Percentiles rank a stretch among this genome's conserved stretches.
phyloP scores from a whole-genome alignment of 805 yeast genomes.

The Cyberlindnera bimundalis region DNA sequence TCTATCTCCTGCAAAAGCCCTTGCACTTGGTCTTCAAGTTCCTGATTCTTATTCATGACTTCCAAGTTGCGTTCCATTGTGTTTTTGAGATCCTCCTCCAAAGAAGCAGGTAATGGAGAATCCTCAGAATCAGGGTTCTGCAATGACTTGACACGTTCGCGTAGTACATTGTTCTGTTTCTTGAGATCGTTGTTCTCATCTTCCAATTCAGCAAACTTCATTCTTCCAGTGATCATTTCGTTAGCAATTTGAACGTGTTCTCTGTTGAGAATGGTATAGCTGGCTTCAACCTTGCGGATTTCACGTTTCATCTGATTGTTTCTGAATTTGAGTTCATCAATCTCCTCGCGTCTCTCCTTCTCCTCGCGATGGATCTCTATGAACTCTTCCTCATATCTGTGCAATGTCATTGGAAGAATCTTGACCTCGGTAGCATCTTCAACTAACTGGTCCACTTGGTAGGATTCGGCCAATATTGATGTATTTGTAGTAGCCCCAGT shows the following conservation, averaged over 20 bases:
- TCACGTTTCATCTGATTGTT: constrained; percentile 75
- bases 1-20: constrained; percentile 41
- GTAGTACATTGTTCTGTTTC: constrained; percentile 44
- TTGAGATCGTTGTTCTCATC: constrained; percentile 69
- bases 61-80: constrained; percentile 60
- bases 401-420: constrained; percentile 68
- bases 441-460: constrained; percentile 72
- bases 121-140: constrained; percentile 30
- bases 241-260: constrained; percentile 89
- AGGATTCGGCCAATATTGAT: constrained; percentile 33
- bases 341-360: constrained; percentile 60
- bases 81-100: constrained; percentile 50
- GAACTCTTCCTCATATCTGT: constrained; percentile 70
- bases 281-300: constrained; percentile 67
- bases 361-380: constrained; percentile 74
- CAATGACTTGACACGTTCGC: constrained; percentile 31
- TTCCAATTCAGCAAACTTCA: constrained; percentile 66
- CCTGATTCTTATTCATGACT: constrained; percentile 61
- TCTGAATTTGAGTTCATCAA: constrained; percentile 58
- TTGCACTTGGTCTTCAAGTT: constrained; percentile 50
- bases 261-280: constrained; percentile 63
- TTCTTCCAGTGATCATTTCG: constrained; percentile 77
- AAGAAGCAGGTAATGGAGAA: constrained; percentile 35
- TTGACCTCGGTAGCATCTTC: constrained; percentile 71
- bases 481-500: constrained; percentile 10